Evolutionary conservation across 2,329 filamentous ascomycete species (phyloP), one percentile per base, ranked within the genome.

Genomic region (Colletotrichum neosansevieriae): DNA sequence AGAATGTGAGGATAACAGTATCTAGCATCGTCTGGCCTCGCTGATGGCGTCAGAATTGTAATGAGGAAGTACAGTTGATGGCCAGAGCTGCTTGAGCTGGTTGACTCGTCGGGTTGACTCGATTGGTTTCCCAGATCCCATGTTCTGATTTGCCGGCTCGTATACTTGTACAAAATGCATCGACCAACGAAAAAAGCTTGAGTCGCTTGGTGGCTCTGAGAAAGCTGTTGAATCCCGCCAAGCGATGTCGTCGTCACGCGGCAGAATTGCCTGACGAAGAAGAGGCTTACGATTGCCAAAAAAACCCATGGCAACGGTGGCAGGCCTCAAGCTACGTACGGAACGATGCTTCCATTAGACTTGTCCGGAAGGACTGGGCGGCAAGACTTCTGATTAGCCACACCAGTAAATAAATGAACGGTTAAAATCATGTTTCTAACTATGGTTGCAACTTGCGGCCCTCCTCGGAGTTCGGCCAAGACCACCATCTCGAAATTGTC

Each of bases 381-480:
- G 53, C 40, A 38, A 42, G 17, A 38, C 19, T 32, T 38, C n/a
- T 58, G 29, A 58, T 58, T 47, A 58, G 42, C 21, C 29, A 58
- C 29, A n/a, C 17, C 13, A 29, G 19, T 47, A 29, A 21, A 29
- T 47, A 24, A 36, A 15, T 29, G 24, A 53, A 53, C 56, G 40
- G 42, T 17, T 58, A 24, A 47, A 58, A 47, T 29, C 40, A 45
- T 34, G 57, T 59, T 40, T 59, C 17, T 15, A 49, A 59, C 34
- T 15, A 13, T 49, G 44, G 21, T 50, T 24, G 17, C 57, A 32
- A 29, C 11, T 50, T 24, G 17, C 57, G 44, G 44, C 11, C 15
- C 44, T 49, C 57, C 44, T 44, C 19, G 57, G 32, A 29, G 19
- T 59, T 59, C 57, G 57, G 57, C 57, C 57, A 40, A 45, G 54